Base-by-base conservation (phyloP, 352 stramenopile species). In the Phytophthora sansomeana region DNA sequence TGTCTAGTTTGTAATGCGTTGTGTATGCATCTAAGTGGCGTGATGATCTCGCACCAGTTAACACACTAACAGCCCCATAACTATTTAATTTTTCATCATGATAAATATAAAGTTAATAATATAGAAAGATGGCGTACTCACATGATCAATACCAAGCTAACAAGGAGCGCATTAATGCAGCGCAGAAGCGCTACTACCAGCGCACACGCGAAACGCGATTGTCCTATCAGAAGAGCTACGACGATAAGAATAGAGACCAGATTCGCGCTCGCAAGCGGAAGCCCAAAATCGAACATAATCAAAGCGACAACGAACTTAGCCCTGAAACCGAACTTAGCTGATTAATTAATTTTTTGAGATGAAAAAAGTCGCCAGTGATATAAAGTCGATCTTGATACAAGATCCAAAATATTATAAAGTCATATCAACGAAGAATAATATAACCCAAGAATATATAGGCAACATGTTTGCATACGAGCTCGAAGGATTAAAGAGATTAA, bases 361-460 rank as follows among this genome's bases (percentile, higher is more conserved):
- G n/a, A n/a, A n/a, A n/a, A n/a, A n/a, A n/a, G n/a, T n/a, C n/a
- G n/a, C n/a, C n/a, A n/a, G n/a, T n/a, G n/a, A 32, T 56, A 44
- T 56, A 48, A 48, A 48, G 50, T 39, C 24, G 50, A 58, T 56
- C 49, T 14, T 58, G 50, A 58, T 58, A 47, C 21, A 59, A 50
- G n/a, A 33, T 21, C n/a, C 38, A 14, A 30, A 49, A 24, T 5
- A 59, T 35, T 59, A 59, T 42, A 59, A 50, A 49, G 39, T 33
- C 39, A 49, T 24, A 16, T 30, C 14, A 21, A 14, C 13, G 7
- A 3, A 3, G 21, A 24, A 24, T 24, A 24, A 24, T 24, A 3
- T 24, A 24, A 17, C 1, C 21, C 21, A 24, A 24, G 21, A 1
- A 24, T 24, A 24, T 24, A 24, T 24, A 24, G 21, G 21, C 21